These are phyloP conservation scores for Penicillium manginii DNA, from an alignment of 495 filamentous ascomycete species.

Conservation along the genomic window DNA sequence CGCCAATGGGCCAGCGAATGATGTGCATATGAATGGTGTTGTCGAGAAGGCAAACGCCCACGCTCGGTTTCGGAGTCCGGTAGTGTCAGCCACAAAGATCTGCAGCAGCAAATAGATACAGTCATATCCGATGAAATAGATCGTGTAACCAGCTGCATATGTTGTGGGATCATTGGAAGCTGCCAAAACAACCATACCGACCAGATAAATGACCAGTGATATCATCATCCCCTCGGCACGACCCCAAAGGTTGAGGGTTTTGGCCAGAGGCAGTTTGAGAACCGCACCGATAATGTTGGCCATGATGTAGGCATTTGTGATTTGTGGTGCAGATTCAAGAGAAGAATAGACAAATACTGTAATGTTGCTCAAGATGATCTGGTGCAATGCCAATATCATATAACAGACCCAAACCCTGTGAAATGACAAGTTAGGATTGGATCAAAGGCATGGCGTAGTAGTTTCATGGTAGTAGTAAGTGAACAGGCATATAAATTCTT, in stretches of 20 bases:
- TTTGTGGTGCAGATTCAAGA: slow-evolving; percentile 37
- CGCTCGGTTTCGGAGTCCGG: slow-evolving; percentile 63
- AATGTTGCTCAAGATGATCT: slow-evolving; percentile 34
- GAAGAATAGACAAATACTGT: slow-evolving; percentile 35
- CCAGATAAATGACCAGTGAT: slow-evolving; percentile 38
- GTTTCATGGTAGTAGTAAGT: too few species aligned
- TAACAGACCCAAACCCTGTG: slow-evolving; percentile 49
- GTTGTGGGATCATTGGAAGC: slow-evolving; percentile 48
- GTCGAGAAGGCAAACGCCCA: slow-evolving; percentile 62
- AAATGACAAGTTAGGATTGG: neutral
- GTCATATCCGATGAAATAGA: slow-evolving; percentile 63
- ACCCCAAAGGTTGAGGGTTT: slow-evolving; percentile 70
- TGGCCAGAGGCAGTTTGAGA: slow-evolving; percentile 66
- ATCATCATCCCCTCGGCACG: slow-evolving; percentile 56
- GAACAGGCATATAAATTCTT: slow-evolving; percentile 4
- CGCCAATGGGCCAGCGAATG: slow-evolving; percentile 41
- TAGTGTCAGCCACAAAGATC: slow-evolving; percentile 70
- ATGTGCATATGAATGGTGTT: slow-evolving; percentile 70
- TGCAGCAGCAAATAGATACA: slow-evolving; percentile 60
- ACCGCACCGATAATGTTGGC: slow-evolving; percentile 64
- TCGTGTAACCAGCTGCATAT: slow-evolving; percentile 55
- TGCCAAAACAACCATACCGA: slow-evolving; percentile 56
- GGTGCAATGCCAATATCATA: slow-evolving; percentile 47
- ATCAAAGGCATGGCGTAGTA: neutral
- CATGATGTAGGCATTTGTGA: slow-evolving; percentile 42